These are phyloP conservation scores for Coemansia sp. DNA, from an alignment of 192 early-diverging fungal genomes.

Conservation along the genomic window DNA sequence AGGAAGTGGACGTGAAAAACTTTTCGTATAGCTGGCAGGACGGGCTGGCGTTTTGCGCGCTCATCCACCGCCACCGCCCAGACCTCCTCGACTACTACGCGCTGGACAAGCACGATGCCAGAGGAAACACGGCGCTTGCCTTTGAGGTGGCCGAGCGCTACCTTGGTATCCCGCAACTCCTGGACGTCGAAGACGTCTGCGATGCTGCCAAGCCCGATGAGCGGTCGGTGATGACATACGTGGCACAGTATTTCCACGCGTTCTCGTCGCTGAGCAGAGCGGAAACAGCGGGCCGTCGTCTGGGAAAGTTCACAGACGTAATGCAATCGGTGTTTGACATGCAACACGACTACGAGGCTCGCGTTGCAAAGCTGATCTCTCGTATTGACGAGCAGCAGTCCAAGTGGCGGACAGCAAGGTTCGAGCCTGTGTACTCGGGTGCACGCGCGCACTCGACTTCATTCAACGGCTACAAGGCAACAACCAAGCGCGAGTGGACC, in stretches of 20 bases:
- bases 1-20: conserved; percentile 84
- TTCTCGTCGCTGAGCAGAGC: conserved; percentile 82
- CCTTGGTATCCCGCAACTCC: conserved; percentile 87
- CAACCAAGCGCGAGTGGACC: conserved; percentile 82
- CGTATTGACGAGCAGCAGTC: conserved; percentile 62
- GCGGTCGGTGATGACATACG: conserved; percentile 96
- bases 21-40: conserved; percentile 93
- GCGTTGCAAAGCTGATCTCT: conserved; percentile 73
- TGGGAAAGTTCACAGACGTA: conserved; percentile 89
- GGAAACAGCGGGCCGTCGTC: conserved; percentile 85
- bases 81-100: conserved; percentile 87
- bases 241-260: conserved; percentile 98
- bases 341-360: conserved; percentile 89
- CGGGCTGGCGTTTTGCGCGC: conserved; percentile 92
- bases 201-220: conserved; percentile 94
- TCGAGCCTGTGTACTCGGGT: conserved; percentile 70
- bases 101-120: conserved; percentile 79
- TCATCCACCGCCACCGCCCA: conserved; percentile 96
- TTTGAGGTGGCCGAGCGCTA: conserved; percentile 92
- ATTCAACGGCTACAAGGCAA: conserved; percentile 84
- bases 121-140: conserved; percentile 87
- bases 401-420: conserved; percentile 65
- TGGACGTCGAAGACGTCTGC: conserved; percentile 95
- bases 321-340: conserved; percentile 89
- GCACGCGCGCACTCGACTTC: conserved; percentile 69